phyloP scores from a whole-genome alignment of 1,284 basidiomycete genomes.

The Ustilago vetiveriae region DNA sequence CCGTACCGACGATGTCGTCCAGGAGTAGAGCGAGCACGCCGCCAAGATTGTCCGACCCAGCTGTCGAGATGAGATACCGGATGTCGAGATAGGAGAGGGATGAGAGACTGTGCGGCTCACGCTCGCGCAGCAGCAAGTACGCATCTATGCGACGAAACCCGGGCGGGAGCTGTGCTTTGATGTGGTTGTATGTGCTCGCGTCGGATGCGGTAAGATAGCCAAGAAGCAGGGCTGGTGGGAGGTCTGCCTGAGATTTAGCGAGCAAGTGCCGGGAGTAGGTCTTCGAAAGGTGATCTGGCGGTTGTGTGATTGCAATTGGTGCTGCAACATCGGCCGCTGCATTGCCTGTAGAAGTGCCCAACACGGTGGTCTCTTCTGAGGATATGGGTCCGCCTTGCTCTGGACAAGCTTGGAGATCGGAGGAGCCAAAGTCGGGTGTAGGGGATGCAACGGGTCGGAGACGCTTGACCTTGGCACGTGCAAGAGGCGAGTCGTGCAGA shows the following conservation, averaged over 20 bases:
- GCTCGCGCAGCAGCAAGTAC: constrained; percentile 29
- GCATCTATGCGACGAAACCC: constrained; percentile 30
- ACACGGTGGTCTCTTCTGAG: too few relatives aligned
- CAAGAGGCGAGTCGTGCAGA: constrained; percentile 17
- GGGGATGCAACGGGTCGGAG: constrained; percentile 12
- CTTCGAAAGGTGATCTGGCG: not conserved
- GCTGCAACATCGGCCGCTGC: too few relatives aligned
- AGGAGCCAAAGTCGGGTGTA: not conserved
- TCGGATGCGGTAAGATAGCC: constrained; percentile 24
- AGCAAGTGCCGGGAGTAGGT: not conserved
- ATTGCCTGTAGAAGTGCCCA: too few relatives aligned
- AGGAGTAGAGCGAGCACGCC: constrained; percentile 30
- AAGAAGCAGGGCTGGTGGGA: constrained; percentile 10
- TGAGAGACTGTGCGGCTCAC: constrained; percentile 21
- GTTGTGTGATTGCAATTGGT: not conserved
- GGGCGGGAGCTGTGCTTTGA: constrained; percentile 14
- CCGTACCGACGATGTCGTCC: constrained; percentile 31
- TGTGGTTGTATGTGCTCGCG: not conserved
- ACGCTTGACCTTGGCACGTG: constrained; percentile 21
- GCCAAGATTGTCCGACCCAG: constrained; percentile 11
- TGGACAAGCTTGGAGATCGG: not conserved
- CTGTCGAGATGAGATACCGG: constrained; percentile 17
- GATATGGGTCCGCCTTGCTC: not conserved
- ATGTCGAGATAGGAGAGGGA: constrained; percentile 20
- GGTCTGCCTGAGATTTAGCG: not conserved